phyloP scores from a whole-genome alignment of 371 early-diverging fungal species.

The Mucor indicus region DNA sequence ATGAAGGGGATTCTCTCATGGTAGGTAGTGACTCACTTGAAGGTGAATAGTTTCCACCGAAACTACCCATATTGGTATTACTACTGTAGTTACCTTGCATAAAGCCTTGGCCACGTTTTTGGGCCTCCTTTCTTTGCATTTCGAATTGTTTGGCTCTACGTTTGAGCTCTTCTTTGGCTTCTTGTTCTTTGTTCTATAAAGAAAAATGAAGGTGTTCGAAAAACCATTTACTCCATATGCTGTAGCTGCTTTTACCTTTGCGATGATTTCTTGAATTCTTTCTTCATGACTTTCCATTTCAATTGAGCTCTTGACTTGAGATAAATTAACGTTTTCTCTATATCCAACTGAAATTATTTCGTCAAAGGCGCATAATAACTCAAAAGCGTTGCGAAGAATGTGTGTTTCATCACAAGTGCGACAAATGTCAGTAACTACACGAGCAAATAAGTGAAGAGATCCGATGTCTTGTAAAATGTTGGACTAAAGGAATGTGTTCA shows the following conservation, averaged over 20 bases:
- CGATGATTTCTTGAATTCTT: constrained; percentile 93
- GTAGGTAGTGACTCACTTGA: constrained; percentile 44
- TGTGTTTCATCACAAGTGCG: constrained; percentile 76
- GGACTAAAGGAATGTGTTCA: constrained; percentile 30
- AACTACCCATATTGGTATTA: constrained; percentile 20
- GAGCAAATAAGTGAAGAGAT: constrained; percentile 90
- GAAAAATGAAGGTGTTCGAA: neutral
- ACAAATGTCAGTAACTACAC: constrained; percentile 89
- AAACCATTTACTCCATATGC: no score
- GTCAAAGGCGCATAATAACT: constrained; percentile 91
- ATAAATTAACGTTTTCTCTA: constrained; percentile 78
- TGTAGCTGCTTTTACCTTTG: constrained; percentile 63
- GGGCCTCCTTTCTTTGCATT: constrained; percentile 82
- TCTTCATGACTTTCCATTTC: constrained; percentile 98
- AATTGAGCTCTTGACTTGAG: constrained; percentile 87
- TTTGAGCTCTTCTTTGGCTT: constrained; percentile 95
- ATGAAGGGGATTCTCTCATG: constrained; percentile 25
- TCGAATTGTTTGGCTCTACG: constrained; percentile 90
- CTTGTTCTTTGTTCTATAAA: constrained; percentile 88
- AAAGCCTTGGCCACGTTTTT: constrained; percentile 66
- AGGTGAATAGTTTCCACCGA: constrained; percentile 35
- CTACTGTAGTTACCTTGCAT: constrained; percentile 53
- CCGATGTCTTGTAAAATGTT: constrained; percentile 93
- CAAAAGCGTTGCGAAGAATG: constrained; percentile 82
- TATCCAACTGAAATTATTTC: constrained; percentile 93